Evolutionary conservation across 805 yeast species (phyloP), one percentile per base, ranked within the genome.

Genomic region (Starmera dryadoides): DNA sequence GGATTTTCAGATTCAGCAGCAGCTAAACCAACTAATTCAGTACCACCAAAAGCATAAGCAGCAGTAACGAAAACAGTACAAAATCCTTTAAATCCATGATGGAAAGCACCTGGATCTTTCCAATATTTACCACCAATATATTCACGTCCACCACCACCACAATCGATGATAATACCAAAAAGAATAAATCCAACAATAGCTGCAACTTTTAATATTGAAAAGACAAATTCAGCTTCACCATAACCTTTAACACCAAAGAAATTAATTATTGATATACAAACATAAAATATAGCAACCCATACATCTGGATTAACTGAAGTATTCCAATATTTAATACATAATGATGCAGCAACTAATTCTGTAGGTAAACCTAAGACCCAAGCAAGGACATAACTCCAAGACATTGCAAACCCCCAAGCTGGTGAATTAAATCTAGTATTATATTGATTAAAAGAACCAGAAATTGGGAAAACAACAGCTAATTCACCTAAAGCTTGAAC

Each of bases 1-100:
- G 89, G 88, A 56, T 82, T 73, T 26, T 59, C 70, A 17, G 85
- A 68, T 58, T 83, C 91, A 6, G 88, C 86, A 22, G 87, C 84
- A 12, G 87, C 82, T 30, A 81, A 68, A 35, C 86, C 86, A 33
- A 73, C 71, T 49, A 81, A 64, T 58, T 81, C 89, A 19, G 82
- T 73, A 38, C 87, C 87, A 21, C 80, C 72, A 52, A 75, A 82
- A 4, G 85, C 71, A 54, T 79, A 82, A 0, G 86, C 84, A 12
- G 87, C 85, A 26, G 81, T 75, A 37, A 80, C 81, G 43, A 81
- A 77, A n/a, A 75, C 83, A 1, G 81, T 63, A 50, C 78, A 73
- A 33, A 81, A 72, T 44, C 86, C 87, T 58, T 79, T 77, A 57
- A 79, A 63, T n/a, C 74, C 73, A 46, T 61, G 49, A 22, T 70